A percentile compares a stretch with the other conserved stretches of the same genome.
These are phyloP conservation scores for Trichoderma sp. DNA, from an alignment of 2,329 filamentous ascomycete genomes.

Conservation along the genomic window DNA sequence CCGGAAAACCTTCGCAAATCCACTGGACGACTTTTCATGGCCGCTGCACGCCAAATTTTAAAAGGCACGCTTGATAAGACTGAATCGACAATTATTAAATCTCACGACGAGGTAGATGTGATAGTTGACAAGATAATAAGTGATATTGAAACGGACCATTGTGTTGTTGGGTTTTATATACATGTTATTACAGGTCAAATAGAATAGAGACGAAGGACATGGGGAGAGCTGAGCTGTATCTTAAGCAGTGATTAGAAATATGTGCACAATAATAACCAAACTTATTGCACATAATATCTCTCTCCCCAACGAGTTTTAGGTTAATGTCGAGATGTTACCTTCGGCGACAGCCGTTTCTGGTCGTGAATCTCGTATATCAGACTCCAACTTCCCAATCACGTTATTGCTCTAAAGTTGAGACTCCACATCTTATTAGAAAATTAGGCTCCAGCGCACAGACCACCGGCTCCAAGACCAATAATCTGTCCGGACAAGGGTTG, in stretches of 20 bases:
- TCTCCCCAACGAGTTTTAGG: background rate
- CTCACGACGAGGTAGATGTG: background rate
- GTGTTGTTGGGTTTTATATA: background rate
- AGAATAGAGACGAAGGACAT: background rate
- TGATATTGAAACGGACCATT: background rate
- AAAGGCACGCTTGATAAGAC: background rate
- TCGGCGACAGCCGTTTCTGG: background rate
- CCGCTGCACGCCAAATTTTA: background rate
- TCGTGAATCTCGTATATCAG: background rate
- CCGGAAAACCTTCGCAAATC: background rate
- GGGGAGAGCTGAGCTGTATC: background rate
- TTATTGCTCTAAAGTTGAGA: background rate
- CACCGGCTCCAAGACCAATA: background rate
- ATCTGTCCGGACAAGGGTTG: background rate
- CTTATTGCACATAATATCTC: background rate
- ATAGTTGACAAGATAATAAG: background rate
- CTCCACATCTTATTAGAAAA: background rate
- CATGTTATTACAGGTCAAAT: background rate
- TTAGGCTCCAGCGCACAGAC: background rate
- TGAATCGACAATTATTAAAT: background rate
- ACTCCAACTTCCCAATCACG: background rate
- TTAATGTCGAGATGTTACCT: background rate
- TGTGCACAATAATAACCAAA: background rate
- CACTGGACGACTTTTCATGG: background rate
- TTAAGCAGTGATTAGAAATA: background rate